phyloP scores from a whole-genome alignment of 768 basidiomycete genomes.

The Neoboletus magnificus region DNA sequence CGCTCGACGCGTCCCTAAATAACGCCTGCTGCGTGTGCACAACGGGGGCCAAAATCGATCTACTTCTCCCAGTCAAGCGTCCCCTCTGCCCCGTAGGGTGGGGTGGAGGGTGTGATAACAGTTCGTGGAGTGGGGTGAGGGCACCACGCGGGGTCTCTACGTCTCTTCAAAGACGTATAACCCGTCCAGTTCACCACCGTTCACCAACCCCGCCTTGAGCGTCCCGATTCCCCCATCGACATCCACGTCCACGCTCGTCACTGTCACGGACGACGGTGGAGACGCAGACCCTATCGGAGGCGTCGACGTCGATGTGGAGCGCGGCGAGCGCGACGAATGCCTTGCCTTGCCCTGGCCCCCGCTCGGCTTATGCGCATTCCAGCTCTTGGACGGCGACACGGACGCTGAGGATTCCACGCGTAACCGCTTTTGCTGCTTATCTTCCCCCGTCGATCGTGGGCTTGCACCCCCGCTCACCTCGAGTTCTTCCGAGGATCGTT shows the following conservation, averaged over 20 bases:
- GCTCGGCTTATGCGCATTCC: not conserved
- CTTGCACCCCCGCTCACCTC: slow-evolving; percentile 20
- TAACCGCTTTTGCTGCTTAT: slow-evolving; percentile 29
- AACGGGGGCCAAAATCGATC: not conserved
- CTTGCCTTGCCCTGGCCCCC: not conserved
- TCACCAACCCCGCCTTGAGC: slow-evolving; percentile 28
- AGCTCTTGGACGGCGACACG: slow-evolving; percentile 4
- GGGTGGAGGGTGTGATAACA: slow-evolving; percentile 3
- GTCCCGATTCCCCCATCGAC: slow-evolving; percentile 16
- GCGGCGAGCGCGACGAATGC: slow-evolving; percentile 9
- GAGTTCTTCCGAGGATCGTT: slow-evolving; percentile 52
- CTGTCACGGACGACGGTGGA: slow-evolving; percentile 22
- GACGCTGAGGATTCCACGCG: slow-evolving; percentile 21
- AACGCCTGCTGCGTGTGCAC: not conserved
- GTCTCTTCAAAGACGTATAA: slow-evolving; percentile 31
- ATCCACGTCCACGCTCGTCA: slow-evolving; percentile 17
- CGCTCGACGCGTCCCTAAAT: slow-evolving; percentile 1
- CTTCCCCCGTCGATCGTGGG: slow-evolving; percentile 11
- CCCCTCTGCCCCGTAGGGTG: slow-evolving; percentile 8
- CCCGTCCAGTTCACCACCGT: slow-evolving; percentile 31
- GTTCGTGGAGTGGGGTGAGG: not conserved
- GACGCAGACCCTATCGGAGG: slow-evolving; percentile 12
- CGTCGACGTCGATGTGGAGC: slow-evolving; percentile 2
- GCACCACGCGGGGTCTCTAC: not conserved
- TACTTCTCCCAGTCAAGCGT: not conserved